Percentiles rank a stretch among this genome's conserved stretches.
phyloP scores from a whole-genome alignment of 805 yeast genomes.

The Torulaspora microellipsoides region DNA sequence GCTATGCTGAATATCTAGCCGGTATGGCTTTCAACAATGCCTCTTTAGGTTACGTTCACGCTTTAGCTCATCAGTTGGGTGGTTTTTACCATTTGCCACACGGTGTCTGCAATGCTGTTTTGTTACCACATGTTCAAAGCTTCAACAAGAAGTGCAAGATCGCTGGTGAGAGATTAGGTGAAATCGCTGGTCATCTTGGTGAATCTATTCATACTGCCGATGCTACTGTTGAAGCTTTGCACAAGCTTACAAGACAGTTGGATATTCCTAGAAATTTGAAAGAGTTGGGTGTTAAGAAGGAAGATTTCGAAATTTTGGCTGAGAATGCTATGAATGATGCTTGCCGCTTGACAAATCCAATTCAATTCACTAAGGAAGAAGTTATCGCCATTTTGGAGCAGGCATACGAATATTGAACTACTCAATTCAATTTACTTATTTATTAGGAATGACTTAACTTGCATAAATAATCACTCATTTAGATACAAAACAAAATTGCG shows the following conservation, averaged over 20 bases:
- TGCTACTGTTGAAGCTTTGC: conserved; percentile 15
- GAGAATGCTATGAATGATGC: conserved; percentile 25
- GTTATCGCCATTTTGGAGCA: conserved; percentile 19
- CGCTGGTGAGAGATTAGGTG: conserved; percentile 17
- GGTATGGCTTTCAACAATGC: conserved; percentile 46
- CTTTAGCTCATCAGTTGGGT: conserved; percentile 39
- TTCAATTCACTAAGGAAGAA: conserved; percentile 23
- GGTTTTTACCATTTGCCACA: conserved; percentile 42
- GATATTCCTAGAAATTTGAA: conserved; percentile 21
- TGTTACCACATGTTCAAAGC: conserved; percentile 40
- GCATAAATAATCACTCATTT: no score
- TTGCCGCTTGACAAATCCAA: conserved; percentile 22
- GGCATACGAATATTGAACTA: conserved; percentile 10
- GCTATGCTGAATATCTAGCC: conserved; percentile 43
- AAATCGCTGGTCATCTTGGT: conserved; percentile 21
- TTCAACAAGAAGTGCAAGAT: conserved; percentile 13
- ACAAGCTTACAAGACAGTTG: conserved; percentile 12
- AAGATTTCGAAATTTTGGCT: conserved; percentile 22
- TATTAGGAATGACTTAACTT: no score
- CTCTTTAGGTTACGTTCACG: conserved; percentile 39
- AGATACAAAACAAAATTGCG: no score
- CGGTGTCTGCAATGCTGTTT: conserved; percentile 43
- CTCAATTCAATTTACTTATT: no score
- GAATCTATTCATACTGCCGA: conserved; percentile 16
- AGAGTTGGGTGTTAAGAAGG: conserved; percentile 20